These are phyloP conservation scores for Hyphopichia khmerensis DNA, from an alignment of 1,139 yeast genomes.

Conservation along the genomic window DNA sequence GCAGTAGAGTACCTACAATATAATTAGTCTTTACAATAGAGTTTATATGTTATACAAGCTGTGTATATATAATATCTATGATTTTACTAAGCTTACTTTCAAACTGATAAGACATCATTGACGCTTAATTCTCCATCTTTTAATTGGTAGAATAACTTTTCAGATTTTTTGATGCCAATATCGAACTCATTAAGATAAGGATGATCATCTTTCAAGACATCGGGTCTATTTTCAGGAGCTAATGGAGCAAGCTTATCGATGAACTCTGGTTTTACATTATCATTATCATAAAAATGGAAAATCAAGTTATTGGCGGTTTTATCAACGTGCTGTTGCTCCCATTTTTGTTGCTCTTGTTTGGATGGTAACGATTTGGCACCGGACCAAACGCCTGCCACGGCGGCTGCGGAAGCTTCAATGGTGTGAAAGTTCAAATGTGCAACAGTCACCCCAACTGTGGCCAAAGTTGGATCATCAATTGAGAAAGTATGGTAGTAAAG, in stretches of 20 bases:
- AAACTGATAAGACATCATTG: conserved; percentile 5
- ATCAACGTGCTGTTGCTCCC: conserved; percentile 26
- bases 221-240: conserved; percentile 22
- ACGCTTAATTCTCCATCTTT: conserved; percentile 12
- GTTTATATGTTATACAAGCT: no score
- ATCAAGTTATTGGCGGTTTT: conserved; percentile 19
- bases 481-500: conserved; percentile 39
- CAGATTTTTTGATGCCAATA: conserved; percentile 20
- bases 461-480: conserved; percentile 43
- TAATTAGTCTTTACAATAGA: no score
- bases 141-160: conserved; percentile 24
- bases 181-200: conserved; percentile 22
- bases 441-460: conserved; percentile 38
- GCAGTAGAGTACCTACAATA: no score
- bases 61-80: no score
- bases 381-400: conserved; percentile 49
- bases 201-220: conserved; percentile 26
- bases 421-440: conserved; percentile 42
- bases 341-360: conserved; percentile 25
- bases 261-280: conserved; percentile 17
- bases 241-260: conserved; percentile 21
- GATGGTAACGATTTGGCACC: conserved; percentile 26
- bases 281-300: conserved; percentile 25
- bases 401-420: conserved; percentile 44
- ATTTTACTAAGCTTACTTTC: no score